phyloP scores from a whole-genome alignment of 1,284 basidiomycete genomes.

The Ceratobasidium sp. region DNA sequence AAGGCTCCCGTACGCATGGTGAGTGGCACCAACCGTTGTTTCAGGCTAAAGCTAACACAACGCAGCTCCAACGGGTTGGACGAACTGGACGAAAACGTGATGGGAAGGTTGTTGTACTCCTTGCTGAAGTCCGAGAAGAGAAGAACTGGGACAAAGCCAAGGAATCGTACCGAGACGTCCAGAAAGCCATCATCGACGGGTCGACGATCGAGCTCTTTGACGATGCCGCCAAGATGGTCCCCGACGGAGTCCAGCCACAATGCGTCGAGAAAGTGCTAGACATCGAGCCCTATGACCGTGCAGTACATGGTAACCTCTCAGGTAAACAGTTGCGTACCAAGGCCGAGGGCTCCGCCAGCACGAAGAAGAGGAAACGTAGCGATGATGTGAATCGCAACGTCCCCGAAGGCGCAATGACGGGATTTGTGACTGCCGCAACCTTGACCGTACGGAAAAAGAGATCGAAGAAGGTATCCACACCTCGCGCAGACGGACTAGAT shows the following conservation, averaged over 20 bases:
- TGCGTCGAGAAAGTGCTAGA: conserved; percentile 86
- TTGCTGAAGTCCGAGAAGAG: conserved; percentile 92
- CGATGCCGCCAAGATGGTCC: conserved; percentile 89
- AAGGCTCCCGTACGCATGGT: conserved; percentile 98
- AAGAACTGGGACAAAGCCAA: conserved; percentile 91
- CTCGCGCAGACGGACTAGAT: conserved; percentile 41
- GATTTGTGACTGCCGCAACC: conserved; percentile 71
- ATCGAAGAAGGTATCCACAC: conserved; percentile 47
- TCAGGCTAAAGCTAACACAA: conserved; percentile 36
- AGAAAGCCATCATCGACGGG: conserved; percentile 87
- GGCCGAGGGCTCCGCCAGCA: conserved; percentile 53
- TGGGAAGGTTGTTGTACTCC: conserved; percentile 91
- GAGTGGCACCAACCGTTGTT: conserved; percentile 51
- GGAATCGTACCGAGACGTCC: conserved; percentile 88
- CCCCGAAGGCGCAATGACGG: conserved; percentile 68
- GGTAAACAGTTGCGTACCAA: conserved; percentile 52
- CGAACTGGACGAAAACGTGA: conserved; percentile 94
- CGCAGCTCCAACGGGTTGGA: conserved; percentile 92
- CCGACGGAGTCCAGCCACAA: conserved; percentile 78
- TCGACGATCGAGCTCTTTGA: conserved; percentile 90
- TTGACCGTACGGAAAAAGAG: conserved; percentile 58
- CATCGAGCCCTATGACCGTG: conserved; percentile 74
- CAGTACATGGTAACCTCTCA: conserved; percentile 58
- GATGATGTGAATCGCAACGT: conserved; percentile 73
- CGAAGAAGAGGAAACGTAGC: conserved; percentile 74